Base-by-base conservation (phyloP, 75 land plant genomes). In the Azolla pinnata region DNA sequence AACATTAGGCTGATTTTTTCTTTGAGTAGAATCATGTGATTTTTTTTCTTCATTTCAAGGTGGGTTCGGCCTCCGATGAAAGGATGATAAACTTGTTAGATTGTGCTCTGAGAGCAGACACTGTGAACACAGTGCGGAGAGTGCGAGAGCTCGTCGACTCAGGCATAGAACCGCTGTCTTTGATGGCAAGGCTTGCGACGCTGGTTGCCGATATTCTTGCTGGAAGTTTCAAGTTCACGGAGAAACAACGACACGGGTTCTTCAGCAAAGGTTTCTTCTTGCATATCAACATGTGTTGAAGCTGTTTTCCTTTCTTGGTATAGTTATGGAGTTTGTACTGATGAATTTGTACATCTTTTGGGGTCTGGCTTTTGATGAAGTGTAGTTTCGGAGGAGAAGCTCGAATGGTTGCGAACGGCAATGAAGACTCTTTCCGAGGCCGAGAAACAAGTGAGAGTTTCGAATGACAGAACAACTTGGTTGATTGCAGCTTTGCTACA, bases 141-240 rank as follows among this genome's bases (percentile, higher is more conserved):
- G 78, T 81, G 4, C 74, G 88, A 52, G 88, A 85, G 60, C 63
- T 85, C 44, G 78, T 85, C 76, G 67, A 65, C 40, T 78, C 82
- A 33, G 69, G 79, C 38, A 69, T 85, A 49, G 88, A 85, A 57
- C 88, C 88, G 21, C 45, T 81, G 71, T 73, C 84, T 42, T 60
- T 85, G 8, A 64, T 71, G 52, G 75, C 88, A 7, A 84, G 81
- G 49, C 59, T 85, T 29, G 85, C 88, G 31, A 85, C 84, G 60
- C 74, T 81, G 30, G 79, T 85, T 44, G 81, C 78, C 81, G 88
- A 85, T 33, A 73, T 81, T 64, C 79, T 85, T 45, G 76, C 88
- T 31, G 88, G 82, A 12, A 64, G 77, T 50, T 68, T 60, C 45
- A 62, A 65, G 35, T 51, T 57, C 5, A 62, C 54, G 31, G 33